phyloP scores from a whole-genome alignment of 1,284 basidiomycete species.

The Sphagnurus paluster region DNA sequence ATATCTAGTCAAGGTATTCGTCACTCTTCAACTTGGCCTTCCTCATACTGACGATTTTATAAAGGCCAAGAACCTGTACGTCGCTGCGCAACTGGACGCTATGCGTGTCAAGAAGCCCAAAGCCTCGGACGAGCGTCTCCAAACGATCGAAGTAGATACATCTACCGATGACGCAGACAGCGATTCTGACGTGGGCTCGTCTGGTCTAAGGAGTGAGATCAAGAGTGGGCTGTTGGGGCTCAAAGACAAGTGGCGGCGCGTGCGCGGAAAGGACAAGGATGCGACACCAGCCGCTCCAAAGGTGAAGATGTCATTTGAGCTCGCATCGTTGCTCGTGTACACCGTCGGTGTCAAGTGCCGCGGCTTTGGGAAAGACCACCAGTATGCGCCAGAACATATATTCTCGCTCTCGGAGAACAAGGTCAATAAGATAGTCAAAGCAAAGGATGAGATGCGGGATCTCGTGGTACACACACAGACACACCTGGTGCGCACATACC shows the following conservation, averaged over 20 bases:
- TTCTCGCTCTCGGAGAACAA: conserved; percentile 92
- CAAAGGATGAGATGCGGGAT: conserved; percentile 51
- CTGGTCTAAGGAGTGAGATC: conserved; percentile 16
- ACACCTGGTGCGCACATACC: conserved; percentile 90
- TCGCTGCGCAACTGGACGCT: conserved; percentile 41
- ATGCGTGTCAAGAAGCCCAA: conserved; percentile 20
- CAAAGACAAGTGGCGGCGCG: conserved; percentile 27
- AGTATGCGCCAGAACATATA: conserved; percentile 87
- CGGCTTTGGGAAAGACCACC: conserved; percentile 88
- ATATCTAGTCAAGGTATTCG: conserved; percentile 79
- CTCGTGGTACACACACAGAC: conserved; percentile 88
- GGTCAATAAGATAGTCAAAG: conserved; percentile 67
- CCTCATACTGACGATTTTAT: neutral
- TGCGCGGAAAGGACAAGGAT: conserved; percentile 19
- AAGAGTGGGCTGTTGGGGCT: conserved; percentile 24
- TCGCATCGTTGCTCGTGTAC: conserved; percentile 86
- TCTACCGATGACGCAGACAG: conserved; percentile 25
- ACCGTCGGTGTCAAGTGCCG: conserved; percentile 95
- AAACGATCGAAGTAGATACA: too few species aligned
- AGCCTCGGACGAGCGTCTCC: conserved; percentile 38
- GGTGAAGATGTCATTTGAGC: conserved; percentile 70
- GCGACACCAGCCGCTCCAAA: conserved; percentile 31
- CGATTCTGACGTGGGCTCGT: conserved; percentile 19
- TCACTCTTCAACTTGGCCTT: neutral
- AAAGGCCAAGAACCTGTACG: conserved; percentile 64